A percentile compares a stretch with the other conserved stretches of the same genome.
These are phyloP conservation scores for Candida ponderosae DNA, from an alignment of 805 yeast genomes.

Conservation along the genomic window DNA sequence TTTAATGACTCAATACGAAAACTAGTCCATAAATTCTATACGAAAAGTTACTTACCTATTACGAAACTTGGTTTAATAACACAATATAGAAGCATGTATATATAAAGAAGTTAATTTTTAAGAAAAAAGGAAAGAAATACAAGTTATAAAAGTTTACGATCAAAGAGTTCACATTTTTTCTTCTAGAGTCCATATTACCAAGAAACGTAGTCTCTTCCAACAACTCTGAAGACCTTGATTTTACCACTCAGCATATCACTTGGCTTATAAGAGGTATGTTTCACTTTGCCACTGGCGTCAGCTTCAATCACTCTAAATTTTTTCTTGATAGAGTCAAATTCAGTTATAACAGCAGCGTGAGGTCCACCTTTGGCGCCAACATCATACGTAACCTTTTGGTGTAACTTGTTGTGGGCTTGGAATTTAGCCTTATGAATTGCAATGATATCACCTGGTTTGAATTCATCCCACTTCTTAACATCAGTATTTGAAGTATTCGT, in stretches of 20 bases:
- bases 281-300: slow-evolving; percentile 41
- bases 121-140: too few species aligned
- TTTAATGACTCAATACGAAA: too few species aligned
- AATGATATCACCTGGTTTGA: slow-evolving; percentile 78
- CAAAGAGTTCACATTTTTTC: too few species aligned
- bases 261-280: slow-evolving; percentile 55
- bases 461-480: slow-evolving; percentile 48
- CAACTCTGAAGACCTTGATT: slow-evolving; percentile 70
- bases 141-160: too few species aligned
- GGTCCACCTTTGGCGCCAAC: slow-evolving; percentile 52
- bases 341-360: slow-evolving; percentile 54
- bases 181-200: slow-evolving; percentile 42
- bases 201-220: slow-evolving; percentile 63
- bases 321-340: slow-evolving; percentile 65
- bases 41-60: too few species aligned
- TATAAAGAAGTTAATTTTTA: too few species aligned
- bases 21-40: too few species aligned
- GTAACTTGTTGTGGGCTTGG: slow-evolving; percentile 50
- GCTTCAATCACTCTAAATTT: slow-evolving; percentile 64
- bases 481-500: slow-evolving; percentile 40
- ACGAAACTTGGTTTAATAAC: too few species aligned
- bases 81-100: too few species aligned
- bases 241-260: slow-evolving; percentile 74
- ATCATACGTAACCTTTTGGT: slow-evolving; percentile 46
- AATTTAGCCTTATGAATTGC: slow-evolving; percentile 72